These are phyloP conservation scores for Aspergillus udagawae DNA, from an alignment of 2,329 filamentous ascomycete species.

Conservation along the genomic window DNA sequence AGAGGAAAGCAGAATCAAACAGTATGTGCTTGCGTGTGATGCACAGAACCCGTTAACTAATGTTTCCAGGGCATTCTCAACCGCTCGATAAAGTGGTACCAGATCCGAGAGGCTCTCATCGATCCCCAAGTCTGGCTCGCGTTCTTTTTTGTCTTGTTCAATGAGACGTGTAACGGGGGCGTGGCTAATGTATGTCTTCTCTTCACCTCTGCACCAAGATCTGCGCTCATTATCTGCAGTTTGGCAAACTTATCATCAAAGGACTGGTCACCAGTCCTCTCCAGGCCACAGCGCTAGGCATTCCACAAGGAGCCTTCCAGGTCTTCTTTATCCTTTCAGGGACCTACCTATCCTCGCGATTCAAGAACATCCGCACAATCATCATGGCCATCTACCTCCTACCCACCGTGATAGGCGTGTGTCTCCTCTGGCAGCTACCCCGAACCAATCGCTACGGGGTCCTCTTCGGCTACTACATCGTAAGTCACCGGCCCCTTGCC, in stretches of 20 bases:
- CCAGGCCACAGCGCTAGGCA: constrained; percentile 50
- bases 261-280: constrained; percentile 44
- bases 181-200: constrained; percentile 39
- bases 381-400: constrained; percentile 52
- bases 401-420: constrained; percentile 49
- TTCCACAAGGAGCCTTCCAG: constrained; percentile 53
- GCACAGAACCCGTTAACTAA: neutral
- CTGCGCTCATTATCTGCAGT: constrained; percentile 19
- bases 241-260: constrained; percentile 52
- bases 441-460: constrained; percentile 44
- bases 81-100: constrained; percentile 45
- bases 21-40: neutral
- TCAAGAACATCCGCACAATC: constrained; percentile 49
- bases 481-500: neutral
- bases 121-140: constrained; percentile 46
- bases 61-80: constrained; percentile 41
- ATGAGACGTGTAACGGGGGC: constrained; percentile 51
- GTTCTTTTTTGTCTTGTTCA: constrained; percentile 47
- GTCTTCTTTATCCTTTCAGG: constrained; percentile 50
- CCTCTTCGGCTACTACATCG: constrained; percentile 51
- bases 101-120: constrained; percentile 46
- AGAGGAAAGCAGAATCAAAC: constrained; percentile 24
- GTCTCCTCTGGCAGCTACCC: constrained; percentile 50
- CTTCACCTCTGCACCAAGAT: too few relatives aligned
- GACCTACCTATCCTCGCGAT: constrained; percentile 49